These are phyloP conservation scores for Digitaria exilis DNA, from an alignment of 202 grass and related monocot genomes.

Conservation along the genomic window DNA sequence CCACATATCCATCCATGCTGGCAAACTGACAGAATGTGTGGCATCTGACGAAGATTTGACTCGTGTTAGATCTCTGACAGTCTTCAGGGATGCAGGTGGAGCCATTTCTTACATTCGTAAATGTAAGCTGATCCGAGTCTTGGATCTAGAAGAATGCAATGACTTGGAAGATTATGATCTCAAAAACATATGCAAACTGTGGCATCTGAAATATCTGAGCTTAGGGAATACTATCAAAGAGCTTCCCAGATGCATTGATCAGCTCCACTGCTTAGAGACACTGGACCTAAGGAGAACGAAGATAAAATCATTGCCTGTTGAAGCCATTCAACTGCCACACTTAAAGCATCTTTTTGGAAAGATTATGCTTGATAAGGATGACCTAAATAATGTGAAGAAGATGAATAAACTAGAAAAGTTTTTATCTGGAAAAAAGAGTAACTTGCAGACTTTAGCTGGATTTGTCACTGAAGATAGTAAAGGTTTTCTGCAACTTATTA, in stretches of 20 bases:
- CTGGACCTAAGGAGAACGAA: slow-evolving; percentile 47
- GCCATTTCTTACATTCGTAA: slow-evolving; percentile 28
- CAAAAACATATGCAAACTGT: slow-evolving; percentile 26
- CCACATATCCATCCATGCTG: slow-evolving; percentile 38
- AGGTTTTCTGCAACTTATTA: slow-evolving; percentile 12
- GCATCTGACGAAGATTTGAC: slow-evolving; percentile 22
- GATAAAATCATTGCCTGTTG: slow-evolving; percentile 16
- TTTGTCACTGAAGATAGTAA: not conserved
- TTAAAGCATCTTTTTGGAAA: slow-evolving; percentile 37
- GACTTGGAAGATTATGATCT: slow-evolving; percentile 11
- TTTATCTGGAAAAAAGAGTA: slow-evolving; percentile 34
- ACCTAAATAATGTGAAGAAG: slow-evolving; percentile 2
- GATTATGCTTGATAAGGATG: slow-evolving; percentile 19
- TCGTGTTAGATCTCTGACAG: slow-evolving; percentile 40
- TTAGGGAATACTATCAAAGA: not conserved
- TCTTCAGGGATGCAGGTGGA: slow-evolving; percentile 27
- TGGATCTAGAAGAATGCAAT: slow-evolving; percentile 43
- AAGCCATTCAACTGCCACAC: slow-evolving; percentile 27
- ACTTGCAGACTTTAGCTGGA: slow-evolving; percentile 35
- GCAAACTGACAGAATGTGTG: not conserved
- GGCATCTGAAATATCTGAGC: slow-evolving; percentile 43
- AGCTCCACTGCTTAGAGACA: slow-evolving; percentile 24
- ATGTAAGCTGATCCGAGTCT: slow-evolving; percentile 26
- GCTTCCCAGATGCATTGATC: slow-evolving; percentile 32
- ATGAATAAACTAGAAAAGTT: slow-evolving; percentile 35